Conservation (phyloP, 768 basidiomycete genomes). For the Leccinum fibrillosum region DNA sequence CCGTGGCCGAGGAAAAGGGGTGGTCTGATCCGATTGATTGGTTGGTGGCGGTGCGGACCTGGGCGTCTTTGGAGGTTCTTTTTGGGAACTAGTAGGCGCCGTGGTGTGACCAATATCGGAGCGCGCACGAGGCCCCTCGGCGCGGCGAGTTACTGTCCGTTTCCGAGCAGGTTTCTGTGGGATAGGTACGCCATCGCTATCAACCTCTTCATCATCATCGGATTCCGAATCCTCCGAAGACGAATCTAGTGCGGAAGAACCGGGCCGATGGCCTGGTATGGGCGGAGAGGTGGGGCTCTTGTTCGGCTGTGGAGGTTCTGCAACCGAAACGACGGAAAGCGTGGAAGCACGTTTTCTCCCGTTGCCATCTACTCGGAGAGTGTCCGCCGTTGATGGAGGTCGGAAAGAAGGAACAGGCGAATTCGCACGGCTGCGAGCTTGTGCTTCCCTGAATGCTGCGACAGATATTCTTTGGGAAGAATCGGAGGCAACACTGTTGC, state of each 20-base stretch:
- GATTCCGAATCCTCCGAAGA: constrained; percentile 37
- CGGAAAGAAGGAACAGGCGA: constrained; percentile 56
- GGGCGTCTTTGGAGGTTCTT: constrained; percentile 11
- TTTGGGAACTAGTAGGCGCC: neutral
- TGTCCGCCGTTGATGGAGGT: constrained; percentile 35
- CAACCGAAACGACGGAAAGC: constrained; percentile 21
- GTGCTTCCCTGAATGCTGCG: constrained; percentile 77
- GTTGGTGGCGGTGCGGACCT: constrained; percentile 32
- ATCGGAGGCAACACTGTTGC: constrained; percentile 57
- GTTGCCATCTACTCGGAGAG: constrained; percentile 26
- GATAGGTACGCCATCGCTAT: constrained; percentile 33
- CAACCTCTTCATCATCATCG: constrained; percentile 34
- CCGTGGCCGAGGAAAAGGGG: constrained; percentile 31
- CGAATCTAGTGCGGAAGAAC: constrained; percentile 17
- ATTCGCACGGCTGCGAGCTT: constrained; percentile 58
- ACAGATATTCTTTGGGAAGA: constrained; percentile 74
- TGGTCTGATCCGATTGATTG: constrained; percentile 2
- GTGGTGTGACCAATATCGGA: constrained; percentile 21
- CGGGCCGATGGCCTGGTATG: constrained; percentile 8
- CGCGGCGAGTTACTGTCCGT: constrained; percentile 32
- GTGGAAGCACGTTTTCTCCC: constrained; percentile 29
- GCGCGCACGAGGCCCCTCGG: constrained; percentile 2
- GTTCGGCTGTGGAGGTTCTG: constrained; percentile 14
- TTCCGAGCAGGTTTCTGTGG: constrained; percentile 34
- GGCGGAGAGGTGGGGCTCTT: constrained; percentile 10